Conservation (phyloP, 305 asterid genomes). For the Andrographis paniculata region DNA sequence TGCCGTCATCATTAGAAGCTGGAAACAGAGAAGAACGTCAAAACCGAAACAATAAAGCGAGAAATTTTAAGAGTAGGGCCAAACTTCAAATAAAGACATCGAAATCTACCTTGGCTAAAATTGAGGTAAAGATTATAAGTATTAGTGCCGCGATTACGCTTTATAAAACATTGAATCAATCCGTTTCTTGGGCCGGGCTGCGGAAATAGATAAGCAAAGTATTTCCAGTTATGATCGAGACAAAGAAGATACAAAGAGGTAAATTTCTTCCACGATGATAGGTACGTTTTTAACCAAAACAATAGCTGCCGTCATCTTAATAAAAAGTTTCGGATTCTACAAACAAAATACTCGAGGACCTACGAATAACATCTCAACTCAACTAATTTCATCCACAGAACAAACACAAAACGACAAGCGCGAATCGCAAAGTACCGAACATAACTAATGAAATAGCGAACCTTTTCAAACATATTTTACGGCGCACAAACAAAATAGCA, state of each 20-base stretch:
- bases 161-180: constrained; percentile 66
- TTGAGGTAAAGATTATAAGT: constrained; percentile 71
- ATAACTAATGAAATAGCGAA: too few relatives aligned
- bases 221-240: constrained; percentile 5
- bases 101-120: constrained; percentile 47
- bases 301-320: too few relatives aligned
- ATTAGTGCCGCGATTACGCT: constrained; percentile 53
- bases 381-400: too few relatives aligned
- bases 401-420: too few relatives aligned
- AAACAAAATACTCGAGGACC: too few relatives aligned
- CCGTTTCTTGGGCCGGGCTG: constrained; percentile 89
- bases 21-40: constrained; percentile 17
- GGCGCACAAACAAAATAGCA: too few relatives aligned
- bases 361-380: too few relatives aligned
- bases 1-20: constrained; percentile 81
- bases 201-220: constrained; percentile 14
- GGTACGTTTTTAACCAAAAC: too few relatives aligned
- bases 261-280: too few relatives aligned
- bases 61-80: background rate
- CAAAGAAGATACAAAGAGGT: constrained; percentile 1
- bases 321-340: too few relatives aligned
- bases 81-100: background rate
- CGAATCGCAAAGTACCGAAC: too few relatives aligned
- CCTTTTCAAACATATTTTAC: too few relatives aligned
- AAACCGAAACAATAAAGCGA: background rate